Evolutionary conservation across 352 stramenopile species (phyloP).

Genomic region (Phytophthora aleatoria): DNA sequence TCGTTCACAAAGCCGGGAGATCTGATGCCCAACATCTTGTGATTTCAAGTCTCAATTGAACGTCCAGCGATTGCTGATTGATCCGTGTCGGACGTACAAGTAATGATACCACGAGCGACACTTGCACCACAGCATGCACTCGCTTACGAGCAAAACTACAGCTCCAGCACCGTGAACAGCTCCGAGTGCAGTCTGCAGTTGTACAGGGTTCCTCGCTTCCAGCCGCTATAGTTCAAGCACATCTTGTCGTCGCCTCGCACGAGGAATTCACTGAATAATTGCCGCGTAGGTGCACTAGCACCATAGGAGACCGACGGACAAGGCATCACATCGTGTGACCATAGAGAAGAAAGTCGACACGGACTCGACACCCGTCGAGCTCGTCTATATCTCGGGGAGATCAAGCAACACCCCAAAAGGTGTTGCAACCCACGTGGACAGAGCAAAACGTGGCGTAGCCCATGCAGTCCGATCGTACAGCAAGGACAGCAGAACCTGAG

Average conservation of each 20-base stretch:
- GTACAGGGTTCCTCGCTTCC: slow-evolving; percentile 25
- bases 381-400: slow-evolving; percentile 32
- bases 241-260: slow-evolving; percentile 32
- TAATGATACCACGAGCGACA: slow-evolving; percentile 19
- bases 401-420: slow-evolving; percentile 19
- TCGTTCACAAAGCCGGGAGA: neutral
- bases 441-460: slow-evolving; percentile 11
- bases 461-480: slow-evolving; percentile 30
- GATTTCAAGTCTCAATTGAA: slow-evolving; percentile 20
- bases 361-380: slow-evolving; percentile 2
- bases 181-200: slow-evolving; percentile 8
- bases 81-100: slow-evolving; percentile 3
- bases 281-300: neutral
- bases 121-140: neutral
- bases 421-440: slow-evolving; percentile 30
- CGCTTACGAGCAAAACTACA: neutral
- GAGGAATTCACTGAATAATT: slow-evolving; percentile 12
- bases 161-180: slow-evolving; percentile 11
- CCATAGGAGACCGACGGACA: neutral
- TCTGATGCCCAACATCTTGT: slow-evolving; percentile 20
- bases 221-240: slow-evolving; percentile 28
- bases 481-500: slow-evolving; percentile 5
- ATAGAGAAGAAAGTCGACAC: neutral
- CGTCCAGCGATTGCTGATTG: slow-evolving; percentile 30
- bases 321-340: slow-evolving; percentile 7